Evolutionary conservation across 164 flowering plant species (phyloP).

Genomic region (Vitis amurensis): DNA sequence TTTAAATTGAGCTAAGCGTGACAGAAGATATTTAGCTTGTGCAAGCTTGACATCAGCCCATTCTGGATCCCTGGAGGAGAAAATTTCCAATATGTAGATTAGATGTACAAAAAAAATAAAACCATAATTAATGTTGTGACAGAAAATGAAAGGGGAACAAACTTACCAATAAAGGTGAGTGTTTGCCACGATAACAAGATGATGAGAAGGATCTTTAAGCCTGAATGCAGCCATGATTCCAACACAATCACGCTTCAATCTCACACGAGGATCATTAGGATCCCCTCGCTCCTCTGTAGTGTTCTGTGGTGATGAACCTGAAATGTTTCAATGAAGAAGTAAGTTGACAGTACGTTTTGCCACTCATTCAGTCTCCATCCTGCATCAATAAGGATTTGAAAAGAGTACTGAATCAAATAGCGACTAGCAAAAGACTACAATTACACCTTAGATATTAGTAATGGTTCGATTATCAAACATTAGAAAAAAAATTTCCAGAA

Average conservation of each 20-base stretch:
- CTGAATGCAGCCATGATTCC: slow-evolving; percentile 87
- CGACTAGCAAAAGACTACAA: no score
- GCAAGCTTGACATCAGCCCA: slow-evolving; percentile 98
- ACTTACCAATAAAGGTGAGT: slow-evolving; percentile 93
- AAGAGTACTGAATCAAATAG: no score
- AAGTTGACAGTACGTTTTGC: neutral
- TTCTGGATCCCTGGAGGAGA: slow-evolving; percentile 78
- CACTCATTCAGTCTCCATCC: no score
- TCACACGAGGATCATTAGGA: slow-evolving; percentile 78
- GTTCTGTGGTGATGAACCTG: slow-evolving; percentile 31
- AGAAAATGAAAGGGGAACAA: neutral
- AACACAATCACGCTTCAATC: slow-evolving; percentile 94
- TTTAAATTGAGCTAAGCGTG: slow-evolving; percentile 64
- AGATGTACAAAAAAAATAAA: neutral
- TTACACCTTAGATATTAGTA: no score
- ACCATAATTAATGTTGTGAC: no score
- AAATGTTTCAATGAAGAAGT: slow-evolving; percentile 13
- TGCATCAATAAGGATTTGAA: no score
- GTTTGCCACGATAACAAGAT: slow-evolving; percentile 74
- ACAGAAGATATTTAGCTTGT: slow-evolving; percentile 81
- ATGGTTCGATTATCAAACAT: no score
- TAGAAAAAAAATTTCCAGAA: no score
- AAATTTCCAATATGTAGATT: neutral
- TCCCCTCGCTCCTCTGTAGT: slow-evolving; percentile 52
- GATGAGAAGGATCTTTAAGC: slow-evolving; percentile 51